Evolutionary conservation across 192 early-diverging fungal species (phyloP).

Genomic region (Coemansia guatemalensis): DNA sequence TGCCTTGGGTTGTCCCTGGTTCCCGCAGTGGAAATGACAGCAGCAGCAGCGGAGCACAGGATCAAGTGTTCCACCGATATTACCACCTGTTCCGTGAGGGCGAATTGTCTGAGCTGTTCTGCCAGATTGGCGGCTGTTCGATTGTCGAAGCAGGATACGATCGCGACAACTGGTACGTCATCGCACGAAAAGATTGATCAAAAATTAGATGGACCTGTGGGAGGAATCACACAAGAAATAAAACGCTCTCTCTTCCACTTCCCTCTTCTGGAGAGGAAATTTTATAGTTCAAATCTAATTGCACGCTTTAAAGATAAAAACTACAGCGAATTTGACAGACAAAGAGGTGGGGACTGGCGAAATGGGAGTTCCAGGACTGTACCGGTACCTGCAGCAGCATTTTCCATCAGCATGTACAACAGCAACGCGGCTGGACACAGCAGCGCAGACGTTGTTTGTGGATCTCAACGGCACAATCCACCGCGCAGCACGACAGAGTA

Average conservation of each 20-base stretch:
- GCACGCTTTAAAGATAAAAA: not conserved
- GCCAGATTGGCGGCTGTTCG: slow-evolving; percentile 47
- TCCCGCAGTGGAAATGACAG: slow-evolving; percentile 20
- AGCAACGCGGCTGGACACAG: slow-evolving; percentile 19
- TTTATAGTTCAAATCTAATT: not conserved
- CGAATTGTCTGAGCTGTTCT: slow-evolving; percentile 76
- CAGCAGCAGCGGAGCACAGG: not conserved
- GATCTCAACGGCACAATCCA: slow-evolving; percentile 52
- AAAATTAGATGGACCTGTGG: not conserved
- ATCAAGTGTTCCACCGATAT: slow-evolving; percentile 68
- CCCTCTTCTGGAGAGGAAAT: not conserved
- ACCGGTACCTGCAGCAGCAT: slow-evolving; percentile 43
- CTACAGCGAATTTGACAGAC: not conserved
- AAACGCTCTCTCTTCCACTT: not conserved
- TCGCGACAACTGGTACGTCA: slow-evolving; percentile 93
- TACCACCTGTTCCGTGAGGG: slow-evolving; percentile 90
- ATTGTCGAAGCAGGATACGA: slow-evolving; percentile 85
- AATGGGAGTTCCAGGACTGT: slow-evolving; percentile 51
- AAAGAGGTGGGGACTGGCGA: not conserved
- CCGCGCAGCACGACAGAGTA: slow-evolving; percentile 16
- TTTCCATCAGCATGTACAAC: slow-evolving; percentile 34
- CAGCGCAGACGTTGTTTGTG: slow-evolving; percentile 35
- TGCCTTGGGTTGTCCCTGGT: slow-evolving; percentile 83
- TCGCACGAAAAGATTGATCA: slow-evolving; percentile 44
- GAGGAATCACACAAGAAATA: no score